Conservation (phyloP, 805 yeast species). For the Torulaspora delbrueckii region DNA sequence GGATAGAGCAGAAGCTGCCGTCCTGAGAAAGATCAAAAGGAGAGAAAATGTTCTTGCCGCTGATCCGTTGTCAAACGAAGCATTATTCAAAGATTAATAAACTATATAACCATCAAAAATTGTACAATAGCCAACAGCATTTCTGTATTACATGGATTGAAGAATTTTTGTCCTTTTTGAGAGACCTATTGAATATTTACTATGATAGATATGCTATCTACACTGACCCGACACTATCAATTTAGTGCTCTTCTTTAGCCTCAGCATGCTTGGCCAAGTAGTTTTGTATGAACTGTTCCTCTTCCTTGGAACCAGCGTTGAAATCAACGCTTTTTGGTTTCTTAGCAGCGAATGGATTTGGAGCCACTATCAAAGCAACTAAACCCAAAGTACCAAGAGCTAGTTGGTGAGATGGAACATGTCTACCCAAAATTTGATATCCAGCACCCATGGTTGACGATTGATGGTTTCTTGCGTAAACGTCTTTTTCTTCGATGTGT, state of each 20-base stretch:
- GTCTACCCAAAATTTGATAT: conserved; percentile 77
- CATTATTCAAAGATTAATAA: conserved; percentile 50
- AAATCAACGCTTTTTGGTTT: conserved; percentile 62
- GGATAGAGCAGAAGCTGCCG: conserved; percentile 72
- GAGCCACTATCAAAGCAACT: conserved; percentile 56
- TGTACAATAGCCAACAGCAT: conserved; percentile 4
- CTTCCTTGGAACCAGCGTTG: conserved; percentile 78
- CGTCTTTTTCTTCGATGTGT: not conserved
- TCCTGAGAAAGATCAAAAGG: conserved; percentile 66
- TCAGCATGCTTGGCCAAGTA: conserved; percentile 47
- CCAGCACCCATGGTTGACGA: conserved; percentile 64
- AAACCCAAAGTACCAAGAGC: conserved; percentile 77
- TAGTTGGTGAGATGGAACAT: conserved; percentile 78
- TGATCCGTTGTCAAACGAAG: conserved; percentile 80
- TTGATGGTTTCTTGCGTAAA: not conserved
- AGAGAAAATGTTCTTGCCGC: conserved; percentile 69
- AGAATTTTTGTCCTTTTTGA: not conserved
- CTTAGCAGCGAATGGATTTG: conserved; percentile 61
- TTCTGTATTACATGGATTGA: not conserved
- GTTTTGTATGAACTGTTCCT: conserved; percentile 78
- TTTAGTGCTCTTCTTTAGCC: conserved; percentile 8
- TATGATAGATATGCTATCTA: not conserved
- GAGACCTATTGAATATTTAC: conserved; percentile 6
- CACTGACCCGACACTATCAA: not conserved
- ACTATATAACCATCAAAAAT: not conserved